These are phyloP conservation scores for Gamsiella multidivaricata DNA, from an alignment of 192 early-diverging fungal species.

Conservation along the genomic window DNA sequence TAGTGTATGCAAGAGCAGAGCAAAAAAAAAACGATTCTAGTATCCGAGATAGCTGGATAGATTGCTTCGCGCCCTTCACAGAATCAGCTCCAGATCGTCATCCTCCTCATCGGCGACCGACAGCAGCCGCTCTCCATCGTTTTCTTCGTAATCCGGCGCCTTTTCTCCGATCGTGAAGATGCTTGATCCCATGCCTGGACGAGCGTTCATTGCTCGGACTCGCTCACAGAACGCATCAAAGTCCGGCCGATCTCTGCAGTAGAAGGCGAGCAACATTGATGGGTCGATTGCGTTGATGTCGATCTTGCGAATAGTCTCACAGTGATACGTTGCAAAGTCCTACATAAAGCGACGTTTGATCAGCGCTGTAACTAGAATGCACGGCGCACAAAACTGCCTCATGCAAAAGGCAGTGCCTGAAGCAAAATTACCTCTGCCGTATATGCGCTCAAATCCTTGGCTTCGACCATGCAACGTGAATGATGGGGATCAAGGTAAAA, in stretches of 20 bases:
- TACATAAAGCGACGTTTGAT: conserved; percentile 20
- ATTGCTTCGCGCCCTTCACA: not conserved
- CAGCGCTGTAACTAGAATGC: not conserved
- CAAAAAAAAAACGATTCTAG: not conserved
- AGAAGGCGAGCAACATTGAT: conserved; percentile 94
- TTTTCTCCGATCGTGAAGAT: conserved; percentile 75
- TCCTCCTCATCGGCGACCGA: conserved; percentile 55
- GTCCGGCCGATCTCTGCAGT: conserved; percentile 67
- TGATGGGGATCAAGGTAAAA: conserved; percentile 96
- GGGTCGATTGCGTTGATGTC: conserved; percentile 87
- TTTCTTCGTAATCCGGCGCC: conserved; percentile 73
- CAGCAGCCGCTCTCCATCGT: conserved; percentile 36
- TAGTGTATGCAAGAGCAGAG: not conserved
- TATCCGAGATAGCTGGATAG: not conserved
- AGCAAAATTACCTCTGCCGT: conserved; percentile 58
- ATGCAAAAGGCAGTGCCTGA: no score
- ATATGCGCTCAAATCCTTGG: conserved; percentile 59
- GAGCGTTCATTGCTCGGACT: conserved; percentile 57
- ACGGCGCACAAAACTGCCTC: no score
- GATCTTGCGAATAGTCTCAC: conserved; percentile 77
- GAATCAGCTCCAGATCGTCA: conserved; percentile 49
- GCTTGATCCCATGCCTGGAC: conserved; percentile 43
- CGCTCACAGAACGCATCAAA: conserved; percentile 71
- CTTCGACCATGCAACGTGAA: conserved; percentile 73
- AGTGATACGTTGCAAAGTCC: conserved; percentile 88